Percentiles rank a stretch among this genome's conserved stretches.
phyloP scores from a whole-genome alignment of 2,329 filamentous ascomycete species.

The Nothophoma quercina region DNA sequence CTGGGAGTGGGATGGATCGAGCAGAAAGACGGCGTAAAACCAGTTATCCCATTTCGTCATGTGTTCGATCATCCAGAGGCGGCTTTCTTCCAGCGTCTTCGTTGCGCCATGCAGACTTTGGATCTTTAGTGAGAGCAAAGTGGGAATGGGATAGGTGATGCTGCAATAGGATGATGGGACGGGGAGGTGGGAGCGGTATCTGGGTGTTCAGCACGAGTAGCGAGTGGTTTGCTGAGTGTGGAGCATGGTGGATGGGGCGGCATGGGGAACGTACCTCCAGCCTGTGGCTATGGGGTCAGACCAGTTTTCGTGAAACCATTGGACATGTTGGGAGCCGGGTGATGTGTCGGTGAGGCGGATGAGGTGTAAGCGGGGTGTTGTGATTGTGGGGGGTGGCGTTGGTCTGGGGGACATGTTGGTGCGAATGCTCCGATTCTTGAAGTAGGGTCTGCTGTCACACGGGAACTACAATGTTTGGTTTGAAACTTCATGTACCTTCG shows the following conservation, averaged over 20 bases:
- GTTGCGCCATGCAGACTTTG: constrained; percentile 29
- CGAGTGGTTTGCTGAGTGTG: too few relatives aligned
- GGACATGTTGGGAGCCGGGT: constrained; percentile 28
- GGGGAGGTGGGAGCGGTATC: constrained; percentile 1
- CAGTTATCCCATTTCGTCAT: constrained; percentile 14
- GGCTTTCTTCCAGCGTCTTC: constrained; percentile 27
- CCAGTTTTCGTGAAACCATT: constrained; percentile 41
- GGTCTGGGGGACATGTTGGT: not conserved
- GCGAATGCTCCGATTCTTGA: too few relatives aligned
- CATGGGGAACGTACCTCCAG: constrained; percentile 29
- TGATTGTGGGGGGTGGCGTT: constrained; percentile 12
- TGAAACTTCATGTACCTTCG: too few relatives aligned
- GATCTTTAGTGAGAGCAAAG: constrained; percentile 4
- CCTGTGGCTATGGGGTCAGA: constrained; percentile 28
- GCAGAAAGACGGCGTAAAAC: constrained; percentile 27
- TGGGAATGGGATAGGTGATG: not conserved
- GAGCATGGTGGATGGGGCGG: not conserved
- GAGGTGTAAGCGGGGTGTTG: constrained; percentile 33
- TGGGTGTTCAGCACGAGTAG: not conserved
- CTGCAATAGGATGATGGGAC: not conserved
- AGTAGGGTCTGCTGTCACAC: too few relatives aligned
- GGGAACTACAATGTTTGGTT: too few relatives aligned
- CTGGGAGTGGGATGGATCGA: not conserved
- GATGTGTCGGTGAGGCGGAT: constrained; percentile 32
- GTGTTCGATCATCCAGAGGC: constrained; percentile 28